Evolutionary conservation across 2,329 filamentous ascomycete genomes (phyloP), one percentile per base, ranked within the genome.

Genomic region (Fusarium coffeatum): DNA sequence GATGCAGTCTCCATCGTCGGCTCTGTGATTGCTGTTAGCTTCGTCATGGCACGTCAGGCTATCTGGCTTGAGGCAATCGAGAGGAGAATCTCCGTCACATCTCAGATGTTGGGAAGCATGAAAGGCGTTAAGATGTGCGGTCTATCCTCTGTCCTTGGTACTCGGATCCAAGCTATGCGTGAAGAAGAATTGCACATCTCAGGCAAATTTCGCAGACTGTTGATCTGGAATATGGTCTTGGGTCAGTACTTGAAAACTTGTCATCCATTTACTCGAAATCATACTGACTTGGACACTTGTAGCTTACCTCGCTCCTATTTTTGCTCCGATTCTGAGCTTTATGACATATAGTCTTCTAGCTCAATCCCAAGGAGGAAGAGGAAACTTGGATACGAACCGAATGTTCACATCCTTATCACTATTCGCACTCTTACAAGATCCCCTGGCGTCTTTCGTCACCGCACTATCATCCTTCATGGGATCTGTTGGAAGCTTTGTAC

Each of bases 51-150:
- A 20, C 68, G 68, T 10, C 73, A 75, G 37, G 72, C 69, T 4
- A 41, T 63, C 22, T 77, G 76, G 74, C 69, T 74, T 18, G 77
- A 73, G 3, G 74, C 76, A 2, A 76, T 79, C 3, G 69, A 79
- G 18, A 71, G 66, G 18, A 72, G 78, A 2, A 63, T 79, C 5
- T 57, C 66, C 1, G 72, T 72, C 0, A 79, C 78, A 0, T 74
- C 77, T 0, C 63, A 71, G 6, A 74, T 79, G 49, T 54, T 79
- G 4, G 66, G 73, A 1, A 68, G 65, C 3, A 78, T 79, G 53
- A 79, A 78, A 30, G 77, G 74, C 4, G 69, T 74, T 20, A 79
- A 78, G n/a, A 79, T 79, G 77, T 66, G 76, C 1, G 77, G 77
- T 0, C 49, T 77, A 1, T 64, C 69, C 0, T 59, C 66, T 0